Percentiles rank a stretch among this genome's conserved stretches.
phyloP scores from a whole-genome alignment of 176 grass and related monocot genomes.

The Alloteropsis semialata region DNA sequence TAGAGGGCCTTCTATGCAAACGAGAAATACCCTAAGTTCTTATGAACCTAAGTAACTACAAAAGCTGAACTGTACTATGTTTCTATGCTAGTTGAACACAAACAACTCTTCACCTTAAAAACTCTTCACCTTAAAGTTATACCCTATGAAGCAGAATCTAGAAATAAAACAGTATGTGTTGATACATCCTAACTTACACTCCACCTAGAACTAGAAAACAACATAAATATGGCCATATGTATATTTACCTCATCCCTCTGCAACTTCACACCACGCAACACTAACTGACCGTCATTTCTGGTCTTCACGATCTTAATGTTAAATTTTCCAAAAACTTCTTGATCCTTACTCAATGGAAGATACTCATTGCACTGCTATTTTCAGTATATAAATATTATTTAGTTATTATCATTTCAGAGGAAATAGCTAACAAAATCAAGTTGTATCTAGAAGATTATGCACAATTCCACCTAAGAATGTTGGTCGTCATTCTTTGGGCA shows the following conservation, averaged over 20 bases:
- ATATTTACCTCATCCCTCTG: constrained; percentile 56
- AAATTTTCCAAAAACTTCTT: constrained; percentile 64
- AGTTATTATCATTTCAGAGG: background rate
- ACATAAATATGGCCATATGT: background rate
- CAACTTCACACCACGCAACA: constrained; percentile 66
- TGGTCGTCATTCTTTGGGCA: too few relatives aligned
- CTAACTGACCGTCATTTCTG: constrained; percentile 29
- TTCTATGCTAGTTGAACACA: background rate
- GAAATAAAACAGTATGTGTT: background rate
- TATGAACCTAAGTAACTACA: background rate
- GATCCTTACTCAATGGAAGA: constrained; percentile 45
- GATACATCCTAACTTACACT: constrained; percentile 10
- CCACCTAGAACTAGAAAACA: constrained; percentile 16
- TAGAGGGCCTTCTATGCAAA: background rate
- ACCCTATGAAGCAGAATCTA: background rate
- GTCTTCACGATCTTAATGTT: constrained; percentile 40
- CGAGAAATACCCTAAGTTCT: background rate
- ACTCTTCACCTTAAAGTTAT: too few relatives aligned
- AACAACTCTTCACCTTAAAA: background rate
- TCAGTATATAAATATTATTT: background rate
- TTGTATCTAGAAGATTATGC: constrained; percentile 11
- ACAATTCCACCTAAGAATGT: too few relatives aligned
- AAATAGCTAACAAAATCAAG: constrained; percentile 2
- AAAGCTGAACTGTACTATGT: background rate
- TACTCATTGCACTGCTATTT: constrained; percentile 77